Evolutionary conservation across 2,329 filamentous ascomycete species (phyloP).

Genomic region (Myriangium duriaei): DNA sequence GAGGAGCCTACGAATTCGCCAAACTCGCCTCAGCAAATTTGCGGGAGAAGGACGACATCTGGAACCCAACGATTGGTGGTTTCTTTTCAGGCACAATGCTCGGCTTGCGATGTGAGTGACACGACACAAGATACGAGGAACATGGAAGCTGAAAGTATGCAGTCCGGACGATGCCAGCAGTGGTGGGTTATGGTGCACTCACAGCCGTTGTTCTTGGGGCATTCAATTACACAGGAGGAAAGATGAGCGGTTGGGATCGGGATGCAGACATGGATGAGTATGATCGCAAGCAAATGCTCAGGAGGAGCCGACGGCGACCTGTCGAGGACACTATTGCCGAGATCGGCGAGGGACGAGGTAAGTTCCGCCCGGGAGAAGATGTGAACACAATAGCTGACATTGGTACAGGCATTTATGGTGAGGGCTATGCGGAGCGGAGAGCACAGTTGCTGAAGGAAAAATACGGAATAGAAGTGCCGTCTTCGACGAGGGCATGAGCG

Average conservation of each 20-base stretch:
- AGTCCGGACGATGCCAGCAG: constrained; percentile 51
- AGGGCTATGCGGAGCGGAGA: constrained; percentile 76
- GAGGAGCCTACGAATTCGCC: constrained; percentile 66
- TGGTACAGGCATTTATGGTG: constrained; percentile 57
- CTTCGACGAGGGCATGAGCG: constrained; percentile 21
- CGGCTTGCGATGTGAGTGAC: constrained; percentile 56
- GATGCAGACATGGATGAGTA: constrained; percentile 57
- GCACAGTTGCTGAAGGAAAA: constrained; percentile 69
- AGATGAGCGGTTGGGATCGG: constrained; percentile 42
- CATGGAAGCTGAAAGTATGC: constrained; percentile 13
- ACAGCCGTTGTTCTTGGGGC: constrained; percentile 47
- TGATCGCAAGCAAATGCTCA: constrained; percentile 59
- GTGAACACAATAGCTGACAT: constrained; percentile 10
- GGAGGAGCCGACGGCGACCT: constrained; percentile 61
- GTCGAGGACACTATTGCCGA: constrained; percentile 68
- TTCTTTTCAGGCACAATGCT: constrained; percentile 62
- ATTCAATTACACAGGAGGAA: constrained; percentile 56
- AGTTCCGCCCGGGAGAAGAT: constrained; percentile 13
- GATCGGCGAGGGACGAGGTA: constrained; percentile 80
- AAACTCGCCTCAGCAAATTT: constrained; percentile 69
- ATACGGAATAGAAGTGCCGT: constrained; percentile 68
- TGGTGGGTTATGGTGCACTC: constrained; percentile 54
- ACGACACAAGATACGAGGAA: neutral
- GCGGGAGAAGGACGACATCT: constrained; percentile 68
- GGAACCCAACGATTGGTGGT: constrained; percentile 62